Conservation (phyloP, 441 rosid genomes). For the Theobroma grandiflorum region DNA sequence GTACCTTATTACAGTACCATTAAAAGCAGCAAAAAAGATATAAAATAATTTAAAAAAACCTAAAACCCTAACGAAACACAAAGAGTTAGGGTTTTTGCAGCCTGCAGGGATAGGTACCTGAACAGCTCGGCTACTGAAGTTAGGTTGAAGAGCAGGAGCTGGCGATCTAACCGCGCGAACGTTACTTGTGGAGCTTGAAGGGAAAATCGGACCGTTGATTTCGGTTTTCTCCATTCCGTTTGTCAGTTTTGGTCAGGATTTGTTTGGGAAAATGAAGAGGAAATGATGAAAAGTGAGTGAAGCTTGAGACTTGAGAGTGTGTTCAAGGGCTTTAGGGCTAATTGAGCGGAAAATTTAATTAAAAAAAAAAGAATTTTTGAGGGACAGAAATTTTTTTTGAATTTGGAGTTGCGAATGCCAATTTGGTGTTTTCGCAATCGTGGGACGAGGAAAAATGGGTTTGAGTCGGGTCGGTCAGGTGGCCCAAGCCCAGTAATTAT, state of each 20-base stretch:
- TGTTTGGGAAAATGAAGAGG: neutral
- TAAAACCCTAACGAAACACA: constrained; percentile 1
- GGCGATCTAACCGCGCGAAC: constrained; percentile 35
- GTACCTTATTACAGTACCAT: neutral
- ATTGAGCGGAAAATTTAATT: neutral
- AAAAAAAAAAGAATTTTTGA: neutral
- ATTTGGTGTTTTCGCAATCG: neutral
- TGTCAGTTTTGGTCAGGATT: neutral
- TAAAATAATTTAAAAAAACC: neutral
- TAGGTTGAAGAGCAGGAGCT: constrained; percentile 43
- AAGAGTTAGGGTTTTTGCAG: constrained; percentile 17
- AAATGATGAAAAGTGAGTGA: neutral
- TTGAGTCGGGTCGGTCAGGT: neutral
- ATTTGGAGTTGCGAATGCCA: neutral
- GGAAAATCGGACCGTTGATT: constrained; percentile 39
- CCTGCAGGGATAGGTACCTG: constrained; percentile 42
- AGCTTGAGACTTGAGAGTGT: neutral
- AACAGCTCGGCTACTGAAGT: constrained; percentile 54
- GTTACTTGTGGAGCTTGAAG: constrained; percentile 31
- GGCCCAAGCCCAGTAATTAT: too few species aligned
- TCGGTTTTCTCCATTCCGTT: constrained; percentile 46
- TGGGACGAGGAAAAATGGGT: neutral
- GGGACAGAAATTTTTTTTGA: neutral
- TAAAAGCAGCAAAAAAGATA: neutral
- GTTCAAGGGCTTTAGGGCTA: constrained; percentile 14